A percentile compares a stretch with the other conserved stretches of the same genome.
Evolutionary conservation across 148 eudicot species (phyloP).

Genomic region (Silene latifolia): DNA sequence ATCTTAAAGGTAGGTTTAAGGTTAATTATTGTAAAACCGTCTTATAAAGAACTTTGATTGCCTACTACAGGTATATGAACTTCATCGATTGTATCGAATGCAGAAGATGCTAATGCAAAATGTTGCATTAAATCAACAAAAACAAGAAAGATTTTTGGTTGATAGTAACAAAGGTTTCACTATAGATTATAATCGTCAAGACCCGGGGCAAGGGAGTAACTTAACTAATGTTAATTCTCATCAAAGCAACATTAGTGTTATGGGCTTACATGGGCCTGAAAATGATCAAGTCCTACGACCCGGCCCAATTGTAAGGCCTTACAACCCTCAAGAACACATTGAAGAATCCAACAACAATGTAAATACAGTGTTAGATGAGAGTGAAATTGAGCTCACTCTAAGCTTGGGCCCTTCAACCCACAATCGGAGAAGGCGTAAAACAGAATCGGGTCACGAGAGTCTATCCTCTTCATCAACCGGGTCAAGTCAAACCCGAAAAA

Average conservation of each 20-base stretch:
- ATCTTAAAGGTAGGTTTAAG: no score
- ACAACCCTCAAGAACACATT: constrained; percentile 3
- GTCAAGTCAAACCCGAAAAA: constrained; percentile 38
- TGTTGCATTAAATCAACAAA: constrained; percentile 26
- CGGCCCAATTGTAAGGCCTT: constrained; percentile 15
- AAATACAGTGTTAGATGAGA: constrained; percentile 39
- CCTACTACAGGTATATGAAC: constrained; percentile 65
- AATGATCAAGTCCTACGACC: background rate
- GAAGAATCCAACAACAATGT: constrained; percentile 18
- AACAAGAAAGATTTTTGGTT: constrained; percentile 19
- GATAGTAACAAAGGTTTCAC: constrained; percentile 13
- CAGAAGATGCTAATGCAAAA: constrained; percentile 77
- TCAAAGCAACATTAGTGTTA: background rate
- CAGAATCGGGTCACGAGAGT: constrained; percentile 40
- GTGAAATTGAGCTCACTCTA: constrained; percentile 68
- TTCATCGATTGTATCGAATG: constrained; percentile 71
- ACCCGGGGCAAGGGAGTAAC: constrained; percentile 4
- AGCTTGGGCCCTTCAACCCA: constrained; percentile 62
- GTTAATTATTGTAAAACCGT: background rate
- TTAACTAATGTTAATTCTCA: constrained; percentile 14
- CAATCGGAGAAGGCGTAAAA: constrained; percentile 28
- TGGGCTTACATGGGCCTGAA: constrained; percentile 10
- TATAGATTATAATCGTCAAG: constrained; percentile 8
- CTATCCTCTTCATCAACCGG: constrained; percentile 73
- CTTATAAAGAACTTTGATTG: background rate